Conservation (phyloP, 1,139 yeast genomes). For the Yamadazyma atlantica region DNA sequence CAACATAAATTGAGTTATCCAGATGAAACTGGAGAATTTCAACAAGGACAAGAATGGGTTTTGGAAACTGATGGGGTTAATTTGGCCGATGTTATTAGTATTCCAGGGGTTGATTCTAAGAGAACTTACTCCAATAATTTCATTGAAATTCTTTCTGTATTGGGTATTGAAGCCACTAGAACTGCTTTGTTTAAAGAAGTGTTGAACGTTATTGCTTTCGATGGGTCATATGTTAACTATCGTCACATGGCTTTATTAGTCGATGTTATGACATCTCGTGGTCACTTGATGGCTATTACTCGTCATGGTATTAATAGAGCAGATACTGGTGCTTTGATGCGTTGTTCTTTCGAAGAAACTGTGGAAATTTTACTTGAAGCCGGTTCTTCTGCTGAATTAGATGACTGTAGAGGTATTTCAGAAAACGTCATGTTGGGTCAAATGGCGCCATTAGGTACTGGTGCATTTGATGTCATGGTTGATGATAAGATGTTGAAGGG, state of each 20-base stretch:
- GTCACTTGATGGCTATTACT: conserved; percentile 97
- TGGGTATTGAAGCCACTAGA: conserved; percentile 99
- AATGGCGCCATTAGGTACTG: conserved; percentile 98
- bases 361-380: conserved; percentile 97
- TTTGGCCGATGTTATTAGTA: conserved; percentile 91
- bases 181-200: conserved; percentile 91
- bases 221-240: conserved; percentile 98
- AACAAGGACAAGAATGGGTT: conserved; percentile 94
- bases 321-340: conserved; percentile 98
- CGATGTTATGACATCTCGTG: conserved; percentile 98
- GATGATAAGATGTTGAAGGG: conserved; percentile 84
- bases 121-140: conserved; percentile 95
- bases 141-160: conserved; percentile 89
- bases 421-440: conserved; percentile 98
- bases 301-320: conserved; percentile 99
- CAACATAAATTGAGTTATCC: conserved; percentile 82
- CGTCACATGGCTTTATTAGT: conserved; percentile 97
- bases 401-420: conserved; percentile 98
- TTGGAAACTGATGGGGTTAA: conserved; percentile 98
- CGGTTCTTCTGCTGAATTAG: conserved; percentile 96
- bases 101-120: conserved; percentile 88
- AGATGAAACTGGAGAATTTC: conserved; percentile 82
- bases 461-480: conserved; percentile 93
- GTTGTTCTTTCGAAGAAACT: conserved; percentile 99
- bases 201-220: conserved; percentile 95